These are phyloP conservation scores for Cornus kousa DNA, from an alignment of 148 eudicot species.

Conservation along the genomic window DNA sequence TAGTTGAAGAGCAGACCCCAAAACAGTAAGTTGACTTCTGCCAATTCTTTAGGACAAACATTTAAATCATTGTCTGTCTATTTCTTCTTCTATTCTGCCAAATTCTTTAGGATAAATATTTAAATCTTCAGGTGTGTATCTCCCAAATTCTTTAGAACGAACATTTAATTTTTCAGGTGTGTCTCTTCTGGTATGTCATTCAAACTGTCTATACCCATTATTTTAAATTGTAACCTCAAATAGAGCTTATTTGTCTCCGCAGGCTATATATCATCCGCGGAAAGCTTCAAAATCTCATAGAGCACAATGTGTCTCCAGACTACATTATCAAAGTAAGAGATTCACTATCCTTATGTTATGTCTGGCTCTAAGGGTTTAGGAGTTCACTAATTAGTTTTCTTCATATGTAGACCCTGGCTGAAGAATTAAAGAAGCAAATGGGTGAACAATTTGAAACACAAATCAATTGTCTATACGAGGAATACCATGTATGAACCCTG, in stretches of 20 bases:
- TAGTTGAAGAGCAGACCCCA: conserved; percentile 47
- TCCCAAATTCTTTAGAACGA: too few species aligned
- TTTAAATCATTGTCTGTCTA: too few species aligned
- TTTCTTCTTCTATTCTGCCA: too few species aligned
- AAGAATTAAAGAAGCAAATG: conserved; percentile 26
- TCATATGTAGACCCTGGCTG: conserved; percentile 26
- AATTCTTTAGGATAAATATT: too few species aligned
- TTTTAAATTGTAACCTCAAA: background rate
- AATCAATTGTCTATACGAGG: conserved; percentile 13
- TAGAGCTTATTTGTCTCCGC: background rate
- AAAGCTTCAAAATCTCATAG: conserved; percentile 42
- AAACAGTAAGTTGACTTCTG: conserved; percentile 33
- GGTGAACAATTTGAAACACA: conserved; percentile 19
- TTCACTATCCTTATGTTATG: background rate
- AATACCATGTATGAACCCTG: conserved; percentile 21
- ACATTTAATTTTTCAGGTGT: too few species aligned
- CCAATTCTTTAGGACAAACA: background rate
- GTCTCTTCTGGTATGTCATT: too few species aligned
- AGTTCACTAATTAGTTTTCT: conserved; percentile 5
- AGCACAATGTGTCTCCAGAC: conserved; percentile 38
- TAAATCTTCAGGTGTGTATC: too few species aligned
- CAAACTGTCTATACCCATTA: background rate
- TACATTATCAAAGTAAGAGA: conserved; percentile 36
- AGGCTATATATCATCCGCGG: conserved; percentile 43
- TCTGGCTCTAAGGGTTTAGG: background rate